Base-by-base conservation (phyloP, 2,329 filamentous ascomycete species). In the Trichophyton equinum region DNA sequence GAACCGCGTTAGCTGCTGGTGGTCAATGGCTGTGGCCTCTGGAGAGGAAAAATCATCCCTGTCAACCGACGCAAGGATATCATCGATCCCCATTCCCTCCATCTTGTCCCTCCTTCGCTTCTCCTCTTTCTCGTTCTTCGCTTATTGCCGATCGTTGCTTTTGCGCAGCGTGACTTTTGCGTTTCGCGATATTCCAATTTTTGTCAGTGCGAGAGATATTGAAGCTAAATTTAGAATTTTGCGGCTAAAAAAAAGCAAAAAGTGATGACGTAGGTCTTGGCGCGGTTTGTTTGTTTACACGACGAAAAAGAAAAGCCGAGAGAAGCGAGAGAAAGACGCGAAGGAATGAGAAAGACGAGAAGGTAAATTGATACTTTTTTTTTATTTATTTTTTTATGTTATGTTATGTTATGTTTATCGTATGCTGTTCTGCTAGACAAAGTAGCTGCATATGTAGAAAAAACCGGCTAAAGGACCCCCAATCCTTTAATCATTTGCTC, bases 1-100 rank as follows among this genome's bases (percentile, higher is more conserved):
- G 68, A 86, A 87, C 68, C 92, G 87, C 67, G 92, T 96, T 67
- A 99, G 78, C 59, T 88, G 84, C 73, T 96, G 91, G 66, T 97
- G 81, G 75, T 97, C 92, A 69, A 85, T 67, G 11, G 70, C 69
- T 9, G 71, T 65, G 57, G 73, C 74, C 63, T 74, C 71, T 4
- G 68, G 69, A 15, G 68, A 71, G 51, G 70, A 69, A 63, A 69
- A 77, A 20, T 63, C 46, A 62, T 77, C 73, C 57, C 81, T 83
- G 73, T 89, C 85, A 67, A 91, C 85, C 69, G 87, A 85, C 68
- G 84, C 83, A 63, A 91, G 81, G 66, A 91, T 90, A 71, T 91
- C 88, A 73, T 89, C 85, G 67, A 91, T 91, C 65, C 90, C 85
- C 67, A 91, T 91, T 65, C 90, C 86, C 86, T 59, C 63, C 51